Base-by-base conservation (phyloP, 306 rosid genomes). In the Vigna nakashimae region DNA sequence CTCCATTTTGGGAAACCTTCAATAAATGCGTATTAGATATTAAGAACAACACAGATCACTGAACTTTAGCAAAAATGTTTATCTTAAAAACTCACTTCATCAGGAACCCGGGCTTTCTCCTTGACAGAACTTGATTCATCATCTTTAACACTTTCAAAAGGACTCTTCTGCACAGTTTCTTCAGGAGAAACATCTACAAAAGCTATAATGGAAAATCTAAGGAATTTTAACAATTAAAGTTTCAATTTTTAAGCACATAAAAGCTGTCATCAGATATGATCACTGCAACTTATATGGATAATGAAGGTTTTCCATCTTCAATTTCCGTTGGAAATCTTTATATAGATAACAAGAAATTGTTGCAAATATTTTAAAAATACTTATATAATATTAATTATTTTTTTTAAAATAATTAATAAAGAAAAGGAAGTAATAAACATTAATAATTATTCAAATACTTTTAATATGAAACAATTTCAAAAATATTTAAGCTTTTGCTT, bases 151-250 rank as follows among this genome's bases (percentile, higher is more conserved):
- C 86, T 91, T 84, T 90, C 92, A 74, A 91, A 93, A 18, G 90
- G 85, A 87, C 85, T 96, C 86, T 86, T 76, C 73, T 77, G 87
- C 69, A 60, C 83, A 24, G 90, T 86, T 87, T 91, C 99, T 74
- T 90, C 98, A 0, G 97, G 98, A 78, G 91, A 86, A 76, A 96
- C 93, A 81, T 96, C 99, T 78, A 91, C 98, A 86, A 96, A 96
- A 84, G 91, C 99, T 96, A 91, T 59, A 68, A 73, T 34, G 56
- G 13, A 83, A 57, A 79, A 48, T 63, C 58, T 84, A 49, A 80
- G 62, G 48, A 74, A 53, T 48, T 75, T 66, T 7, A 57, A 53
- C 46, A 68, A 17, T 36, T 63, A 58, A 16, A 26, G 49, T 49
- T 69, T 74, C 65, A 85, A 53, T 8, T 30, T 51, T 18, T 53